Percentiles rank a stretch among this genome's conserved stretches.
Evolutionary conservation across 2,329 filamentous ascomycete genomes (phyloP).

Genomic region (Colletotrichum sp.): DNA sequence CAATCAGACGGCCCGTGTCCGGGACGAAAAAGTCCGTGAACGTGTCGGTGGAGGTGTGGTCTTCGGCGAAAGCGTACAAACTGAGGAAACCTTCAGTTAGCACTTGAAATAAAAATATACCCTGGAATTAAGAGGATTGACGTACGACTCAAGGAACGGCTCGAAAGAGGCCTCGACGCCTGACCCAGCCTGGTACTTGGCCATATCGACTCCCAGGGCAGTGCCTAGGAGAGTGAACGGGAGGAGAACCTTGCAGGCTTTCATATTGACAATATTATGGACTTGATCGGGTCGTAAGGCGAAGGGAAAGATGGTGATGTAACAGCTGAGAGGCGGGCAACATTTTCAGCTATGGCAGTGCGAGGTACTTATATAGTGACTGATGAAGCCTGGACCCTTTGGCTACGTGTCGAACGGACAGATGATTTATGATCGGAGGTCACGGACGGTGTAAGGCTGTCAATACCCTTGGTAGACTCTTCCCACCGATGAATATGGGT

Average conservation of each 20-base stretch:
- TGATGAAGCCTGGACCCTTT: neutral
- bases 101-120: neutral
- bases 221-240: neutral
- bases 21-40: constrained; percentile 11
- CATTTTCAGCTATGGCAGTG: neutral
- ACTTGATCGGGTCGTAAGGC: neutral
- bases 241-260: neutral
- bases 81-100: neutral
- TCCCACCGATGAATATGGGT: neutral
- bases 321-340: neutral
- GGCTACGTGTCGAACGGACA: neutral
- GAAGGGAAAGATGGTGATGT: neutral
- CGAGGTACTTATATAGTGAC: neutral
- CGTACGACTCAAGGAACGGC: constrained; percentile 5
- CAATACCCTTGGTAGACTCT: neutral
- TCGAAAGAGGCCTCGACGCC: neutral
- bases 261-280: neutral
- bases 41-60: neutral
- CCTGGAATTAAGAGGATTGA: neutral
- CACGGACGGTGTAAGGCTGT: neutral
- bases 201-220: neutral
- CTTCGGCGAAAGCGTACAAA: constrained; percentile 3
- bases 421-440: neutral
- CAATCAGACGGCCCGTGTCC: neutral
- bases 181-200: neutral